Base-by-base conservation (phyloP, 495 filamentous ascomycete species). In the Hypoxylon fuscum region DNA sequence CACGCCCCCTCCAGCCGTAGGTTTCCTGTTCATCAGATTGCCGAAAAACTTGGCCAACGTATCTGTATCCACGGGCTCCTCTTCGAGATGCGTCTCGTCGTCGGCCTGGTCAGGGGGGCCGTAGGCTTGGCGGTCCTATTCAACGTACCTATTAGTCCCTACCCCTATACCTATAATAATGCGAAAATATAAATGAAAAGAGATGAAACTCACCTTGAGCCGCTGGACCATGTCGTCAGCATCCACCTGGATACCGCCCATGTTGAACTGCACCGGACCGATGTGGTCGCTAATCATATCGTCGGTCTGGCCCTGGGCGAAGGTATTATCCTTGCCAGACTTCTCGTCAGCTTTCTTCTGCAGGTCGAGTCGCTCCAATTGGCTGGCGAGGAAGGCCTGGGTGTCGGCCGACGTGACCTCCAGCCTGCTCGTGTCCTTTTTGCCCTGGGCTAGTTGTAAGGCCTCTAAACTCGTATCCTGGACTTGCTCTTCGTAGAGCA, bases 211-310 rank as follows among this genome's bases (percentile, higher is more conserved):
- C 77, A 95, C 92, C 84, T 91, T 92, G 41, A 97, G 80, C 70
- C 90, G 86, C 71, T 93, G 89, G 45, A 97, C 74, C 90, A 96
- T 95, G 61, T 96, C 95, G 68, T 98, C 94, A 7, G 93, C 93
- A 76, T 98, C 92, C 7, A 97, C 92, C 69, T 97, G 93, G 52
- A 98, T 97, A 53, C 94, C 94, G 17, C 93, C 94, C 83, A 97
- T 92, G 69, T 98, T 98, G 74, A 97, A 96, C 66, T 97, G 93
- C 56, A 97, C 92, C 2, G 93, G 93, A 0, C 94, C 94, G 58
- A 97, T 96, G 62, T 97, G 92, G 69, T 96, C 92, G 66, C 87
- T 88, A 42, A 96, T 88, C 54, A 82, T 80, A 34, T 85, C 83
- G 68, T 87, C 73, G 38, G 64, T 82, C 71, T 40, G n/a, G 41